phyloP scores from a whole-genome alignment of 768 basidiomycete species.

The Suillus tomentosus region DNA sequence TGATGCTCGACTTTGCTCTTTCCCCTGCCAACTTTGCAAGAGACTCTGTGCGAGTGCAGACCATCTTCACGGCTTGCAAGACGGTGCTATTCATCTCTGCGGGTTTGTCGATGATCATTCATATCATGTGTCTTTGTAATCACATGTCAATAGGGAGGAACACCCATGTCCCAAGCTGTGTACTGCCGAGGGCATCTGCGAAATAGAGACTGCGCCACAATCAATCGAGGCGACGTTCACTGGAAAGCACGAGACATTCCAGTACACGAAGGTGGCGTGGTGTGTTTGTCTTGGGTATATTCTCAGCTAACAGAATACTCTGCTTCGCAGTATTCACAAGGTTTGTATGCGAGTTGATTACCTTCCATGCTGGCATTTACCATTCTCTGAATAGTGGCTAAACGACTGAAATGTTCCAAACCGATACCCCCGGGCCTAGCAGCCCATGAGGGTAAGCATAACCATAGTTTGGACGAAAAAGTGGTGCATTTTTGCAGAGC shows the following conservation, averaged over 20 bases:
- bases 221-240: slow-evolving; percentile 64
- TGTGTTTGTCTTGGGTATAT: not conserved
- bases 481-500: slow-evolving; percentile 58
- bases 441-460: slow-evolving; percentile 49
- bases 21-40: slow-evolving; percentile 56
- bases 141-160: slow-evolving; percentile 42
- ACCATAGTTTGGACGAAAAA: slow-evolving; percentile 45
- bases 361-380: not conserved
- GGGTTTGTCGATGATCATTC: slow-evolving; percentile 44
- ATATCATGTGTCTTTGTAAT: slow-evolving; percentile 9
- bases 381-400: slow-evolving; percentile 38
- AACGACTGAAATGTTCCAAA: slow-evolving; percentile 51
- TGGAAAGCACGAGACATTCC: slow-evolving; percentile 59
- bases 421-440: slow-evolving; percentile 45
- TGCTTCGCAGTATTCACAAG: slow-evolving; percentile 51
- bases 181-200: slow-evolving; percentile 50
- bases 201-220: slow-evolving; percentile 59
- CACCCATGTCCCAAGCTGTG: slow-evolving; percentile 51
- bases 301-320: not conserved
- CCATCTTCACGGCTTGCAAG: slow-evolving; percentile 56
- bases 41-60: slow-evolving; percentile 49
- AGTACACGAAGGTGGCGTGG: slow-evolving; percentile 58
- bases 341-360: slow-evolving; percentile 27
- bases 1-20: slow-evolving; percentile 52
- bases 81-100: slow-evolving; percentile 51